These are phyloP conservation scores for Nissolia schottii DNA, from an alignment of 306 rosid genomes.

Conservation along the genomic window DNA sequence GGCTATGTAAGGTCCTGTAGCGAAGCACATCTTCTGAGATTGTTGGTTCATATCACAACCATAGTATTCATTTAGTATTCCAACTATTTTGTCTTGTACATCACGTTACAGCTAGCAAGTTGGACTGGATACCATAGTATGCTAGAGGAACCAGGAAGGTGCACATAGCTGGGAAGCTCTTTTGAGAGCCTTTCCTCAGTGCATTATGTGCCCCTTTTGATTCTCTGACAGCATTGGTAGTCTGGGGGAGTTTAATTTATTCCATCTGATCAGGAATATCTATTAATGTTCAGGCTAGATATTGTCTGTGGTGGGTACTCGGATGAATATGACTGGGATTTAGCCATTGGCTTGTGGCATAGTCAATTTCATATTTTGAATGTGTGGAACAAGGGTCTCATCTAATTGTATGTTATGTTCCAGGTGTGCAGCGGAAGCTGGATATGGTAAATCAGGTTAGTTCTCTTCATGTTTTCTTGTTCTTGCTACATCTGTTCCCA, in stretches of 20 bases:
- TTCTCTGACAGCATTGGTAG: neutral
- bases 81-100: neutral
- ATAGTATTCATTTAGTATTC: neutral
- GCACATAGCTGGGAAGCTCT: neutral
- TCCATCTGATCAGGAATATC: slow-evolving; percentile 1
- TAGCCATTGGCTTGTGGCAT: neutral
- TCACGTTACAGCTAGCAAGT: neutral
- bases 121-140: neutral
- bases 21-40: neutral
- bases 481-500: neutral
- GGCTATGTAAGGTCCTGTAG: too few relatives aligned
- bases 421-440: slow-evolving; percentile 96
- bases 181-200: neutral
- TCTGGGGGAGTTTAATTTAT: neutral
- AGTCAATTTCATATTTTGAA: neutral
- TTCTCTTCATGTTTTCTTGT: neutral
- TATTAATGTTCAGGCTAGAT: neutral
- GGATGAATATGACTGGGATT: neutral
- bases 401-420: slow-evolving; percentile 15
- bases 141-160: neutral
- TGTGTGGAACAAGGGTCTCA: slow-evolving; percentile 22
- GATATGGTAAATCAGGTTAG: slow-evolving; percentile 74
- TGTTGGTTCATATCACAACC: neutral
- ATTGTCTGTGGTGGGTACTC: neutral
- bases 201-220: neutral